A percentile compares a stretch with the other conserved stretches of the same genome.
Evolutionary conservation across 1,139 yeast species (phyloP).

Genomic region (Kluyveromyces sp.): DNA sequence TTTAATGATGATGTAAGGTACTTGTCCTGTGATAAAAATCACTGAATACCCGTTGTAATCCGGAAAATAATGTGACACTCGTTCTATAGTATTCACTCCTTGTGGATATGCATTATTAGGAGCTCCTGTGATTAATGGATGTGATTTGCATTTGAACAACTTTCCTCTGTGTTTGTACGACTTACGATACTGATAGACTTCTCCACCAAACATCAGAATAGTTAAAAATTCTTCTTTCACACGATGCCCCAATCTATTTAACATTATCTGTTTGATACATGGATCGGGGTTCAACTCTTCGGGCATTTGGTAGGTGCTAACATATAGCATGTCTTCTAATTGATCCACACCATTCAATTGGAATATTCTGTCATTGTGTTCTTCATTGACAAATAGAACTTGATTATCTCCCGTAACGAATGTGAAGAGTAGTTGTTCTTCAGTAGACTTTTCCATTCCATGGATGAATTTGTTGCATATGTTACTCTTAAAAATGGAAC

Average conservation of each 20-base stretch:
- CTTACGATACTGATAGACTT: conserved; percentile 59
- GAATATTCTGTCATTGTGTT: conserved; percentile 59
- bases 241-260: conserved; percentile 59
- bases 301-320: conserved; percentile 52
- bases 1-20: conserved; percentile 63
- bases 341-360: conserved; percentile 57
- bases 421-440: conserved; percentile 49
- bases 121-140: conserved; percentile 55
- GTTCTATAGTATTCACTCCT: conserved; percentile 58
- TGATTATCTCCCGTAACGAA: conserved; percentile 74
- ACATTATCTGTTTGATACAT: conserved; percentile 61
- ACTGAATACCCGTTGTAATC: conserved; percentile 53
- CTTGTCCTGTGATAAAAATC: conserved; percentile 68
- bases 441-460: conserved; percentile 19
- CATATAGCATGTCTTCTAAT: conserved; percentile 45
- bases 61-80: conserved; percentile 56
- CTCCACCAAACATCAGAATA: conserved; percentile 73
- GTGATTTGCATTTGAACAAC: conserved; percentile 43
- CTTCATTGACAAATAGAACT: conserved; percentile 54
- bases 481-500: conserved; percentile 46
- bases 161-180: conserved; percentile 40
- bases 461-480: conserved; percentile 33
- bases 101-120: conserved; percentile 67
- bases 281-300: conserved; percentile 64
- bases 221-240: conserved; percentile 53